Base-by-base conservation (phyloP, 176 grass and related monocot genomes). In the Phyllostachys edulis region DNA sequence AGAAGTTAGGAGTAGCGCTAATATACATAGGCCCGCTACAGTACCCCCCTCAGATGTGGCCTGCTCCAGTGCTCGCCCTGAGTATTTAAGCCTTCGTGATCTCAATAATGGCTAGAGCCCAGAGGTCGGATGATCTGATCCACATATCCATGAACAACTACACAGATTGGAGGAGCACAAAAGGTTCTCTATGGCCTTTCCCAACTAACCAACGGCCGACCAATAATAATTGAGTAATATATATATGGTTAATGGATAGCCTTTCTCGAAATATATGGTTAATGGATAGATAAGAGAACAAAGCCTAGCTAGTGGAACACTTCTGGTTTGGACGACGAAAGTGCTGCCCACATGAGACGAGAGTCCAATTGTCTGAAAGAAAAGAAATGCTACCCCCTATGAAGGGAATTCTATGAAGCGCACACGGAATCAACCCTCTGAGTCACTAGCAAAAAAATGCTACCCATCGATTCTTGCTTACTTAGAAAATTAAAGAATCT, bases 171-270 rank as follows among this genome's bases (percentile, higher is more conserved):
- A 56, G 1, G 61, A 75, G 1, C 36, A 9, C 4, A 73, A 32
- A 73, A 10, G 5, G 5, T 0, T 52, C 41, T 56, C 32, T 6
- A 46, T 66, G 21, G 0, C 5, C 6, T n/a, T 20, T 13, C 3
- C 27, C 26, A 21, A 42, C 15, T 14, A 71, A 59, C 80, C 3
- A 29, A 49, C 8, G 11, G 5, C 16, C 8, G n/a, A 41, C 73
- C 42, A 77, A 78, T 77, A 52, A 64, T 63, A 69, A 62, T 87
- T 50, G 50, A 81, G 69, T 75, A 66, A 5, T 38, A 29, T 34
- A 34, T 29, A 29, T 81, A 59, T 52, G 61, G 13, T 18, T 44
- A 44, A 6, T 73, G 52, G 6, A 55, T 21, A 55, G 1, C 18
- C 52, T 8, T 55, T 54, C 4, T 55, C 18, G 5, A 20, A 55